Base-by-base conservation (phyloP, 495 filamentous ascomycete genomes). In the Pseudomonodictys pantanalensis region DNA sequence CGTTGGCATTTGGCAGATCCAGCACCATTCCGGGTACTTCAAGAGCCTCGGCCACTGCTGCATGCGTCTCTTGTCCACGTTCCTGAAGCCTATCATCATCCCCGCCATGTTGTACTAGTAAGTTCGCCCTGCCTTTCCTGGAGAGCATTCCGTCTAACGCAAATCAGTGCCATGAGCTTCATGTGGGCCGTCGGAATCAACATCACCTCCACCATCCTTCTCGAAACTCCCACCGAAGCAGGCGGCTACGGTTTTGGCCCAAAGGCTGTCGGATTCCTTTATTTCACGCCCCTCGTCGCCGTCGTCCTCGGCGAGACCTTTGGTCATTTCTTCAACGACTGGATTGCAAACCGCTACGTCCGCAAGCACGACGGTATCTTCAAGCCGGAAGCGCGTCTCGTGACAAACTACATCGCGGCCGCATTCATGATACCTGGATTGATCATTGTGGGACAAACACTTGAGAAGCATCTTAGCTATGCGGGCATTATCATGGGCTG, bases 1-100 rank as follows among this genome's bases (percentile, higher is more conserved):
- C 72, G 74, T n/a, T 92, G 67, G 82, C 85, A 71, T 91, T 83
- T 23, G 84, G 83, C 29, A 90, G 72, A 70, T 91, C 73, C 60
- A 77, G 68, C 73, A 86, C 91, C 2, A 96, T 24, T 44, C 30
- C 1, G 61, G 61, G 15, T 64, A 64, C 43, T 64, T 64, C 61
- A 64, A 59, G 55, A 54, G 32, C 0, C 23, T 28, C 11, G 10
- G 42, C 33, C 54, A 64, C 18, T 58, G 52, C 29, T 64, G 55
- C 29, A 33, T 22, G 9, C 54, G 61, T 12, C 47, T 64, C 73
- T 74, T 10, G 23, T 79, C 22, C 69, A 70, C 17, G 75, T 79
- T 84, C 46, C 26, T 72, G 22, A 84, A 84, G 63, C 78, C 79
- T 2, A 74, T 75, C 8, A 75, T 86, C 0, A 62, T 82, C 9